These are phyloP conservation scores for Sporisorium scitamineum DNA, from an alignment of 1,284 basidiomycete genomes.

Conservation along the genomic window DNA sequence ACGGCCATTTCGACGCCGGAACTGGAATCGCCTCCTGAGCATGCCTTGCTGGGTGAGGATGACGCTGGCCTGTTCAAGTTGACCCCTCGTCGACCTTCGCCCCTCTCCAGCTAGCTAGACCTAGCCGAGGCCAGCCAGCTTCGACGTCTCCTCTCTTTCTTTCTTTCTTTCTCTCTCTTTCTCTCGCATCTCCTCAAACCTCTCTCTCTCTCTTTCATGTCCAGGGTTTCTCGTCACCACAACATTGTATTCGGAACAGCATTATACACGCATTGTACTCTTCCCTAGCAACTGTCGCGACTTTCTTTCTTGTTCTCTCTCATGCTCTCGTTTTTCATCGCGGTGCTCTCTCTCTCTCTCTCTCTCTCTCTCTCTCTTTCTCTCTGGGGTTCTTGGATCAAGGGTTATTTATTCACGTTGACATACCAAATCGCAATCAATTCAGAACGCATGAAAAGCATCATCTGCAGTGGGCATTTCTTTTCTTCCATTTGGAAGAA, in stretches of 20 bases:
- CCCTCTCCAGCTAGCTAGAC: slow-evolving; percentile 8
- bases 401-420: background rate
- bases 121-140: too few species aligned
- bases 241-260: background rate
- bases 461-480: background rate
- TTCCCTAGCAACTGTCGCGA: background rate
- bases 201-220: slow-evolving; percentile 1
- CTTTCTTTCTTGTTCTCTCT: slow-evolving; percentile 6
- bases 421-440: background rate
- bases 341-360: too few species aligned
- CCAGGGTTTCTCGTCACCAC: background rate
- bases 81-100: slow-evolving; percentile 10
- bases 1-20: slow-evolving; percentile 39
- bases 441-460: background rate
- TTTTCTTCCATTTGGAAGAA: too few species aligned
- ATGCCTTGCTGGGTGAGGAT: background rate
- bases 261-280: background rate
- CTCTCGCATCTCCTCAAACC: too few species aligned
- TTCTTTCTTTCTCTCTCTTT: background rate
- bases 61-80: slow-evolving; percentile 5
- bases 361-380: slow-evolving; percentile 16
- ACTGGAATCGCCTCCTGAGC: slow-evolving; percentile 23
- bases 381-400: slow-evolving; percentile 7
- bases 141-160: too few species aligned
- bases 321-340: too few species aligned